These are phyloP conservation scores for Biscogniauxia marginata DNA, from an alignment of 2,329 filamentous ascomycete species.

Conservation along the genomic window DNA sequence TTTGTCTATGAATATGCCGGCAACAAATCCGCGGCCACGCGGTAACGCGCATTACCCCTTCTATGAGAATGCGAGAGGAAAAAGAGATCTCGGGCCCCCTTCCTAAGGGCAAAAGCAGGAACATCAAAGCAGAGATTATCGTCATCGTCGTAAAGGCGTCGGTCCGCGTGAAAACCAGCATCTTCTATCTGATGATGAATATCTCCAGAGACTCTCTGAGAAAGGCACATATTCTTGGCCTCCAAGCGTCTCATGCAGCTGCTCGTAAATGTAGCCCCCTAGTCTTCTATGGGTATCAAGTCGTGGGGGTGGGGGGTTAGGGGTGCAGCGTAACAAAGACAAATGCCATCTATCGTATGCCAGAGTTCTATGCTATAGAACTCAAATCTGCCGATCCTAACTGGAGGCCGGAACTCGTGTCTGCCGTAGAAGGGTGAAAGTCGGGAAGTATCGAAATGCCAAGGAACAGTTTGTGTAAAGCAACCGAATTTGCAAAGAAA, in stretches of 20 bases:
- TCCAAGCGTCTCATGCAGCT: constrained; percentile 35
- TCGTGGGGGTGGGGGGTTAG: constrained; percentile 28
- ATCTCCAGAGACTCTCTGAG: constrained; percentile 28
- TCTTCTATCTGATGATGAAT: constrained; percentile 28
- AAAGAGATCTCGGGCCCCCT: constrained; percentile 31
- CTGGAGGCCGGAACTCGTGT: constrained; percentile 31
- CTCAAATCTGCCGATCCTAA: constrained; percentile 35
- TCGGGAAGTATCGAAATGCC: constrained; percentile 24
- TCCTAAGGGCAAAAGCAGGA: constrained; percentile 33
- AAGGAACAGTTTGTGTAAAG: constrained; percentile 24
- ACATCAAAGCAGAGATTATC: constrained; percentile 34
- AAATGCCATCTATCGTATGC: constrained; percentile 39
- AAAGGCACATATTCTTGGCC: constrained; percentile 29
- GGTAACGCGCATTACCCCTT: constrained; percentile 31
- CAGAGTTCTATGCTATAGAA: constrained; percentile 32
- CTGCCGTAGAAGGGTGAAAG: constrained; percentile 33
- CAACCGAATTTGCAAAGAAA: constrained; percentile 23
- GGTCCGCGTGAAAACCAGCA: constrained; percentile 25
- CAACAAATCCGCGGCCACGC: constrained; percentile 34
- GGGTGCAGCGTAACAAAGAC: constrained; percentile 35
- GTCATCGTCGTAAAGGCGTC: constrained; percentile 34
- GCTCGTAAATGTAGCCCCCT: constrained; percentile 29
- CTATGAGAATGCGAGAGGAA: constrained; percentile 31
- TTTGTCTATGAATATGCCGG: constrained; percentile 57
- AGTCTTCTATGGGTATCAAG: constrained; percentile 39